Conservation (phyloP, 1,284 basidiomycete genomes). For the Fomitiporia mediterranea region DNA sequence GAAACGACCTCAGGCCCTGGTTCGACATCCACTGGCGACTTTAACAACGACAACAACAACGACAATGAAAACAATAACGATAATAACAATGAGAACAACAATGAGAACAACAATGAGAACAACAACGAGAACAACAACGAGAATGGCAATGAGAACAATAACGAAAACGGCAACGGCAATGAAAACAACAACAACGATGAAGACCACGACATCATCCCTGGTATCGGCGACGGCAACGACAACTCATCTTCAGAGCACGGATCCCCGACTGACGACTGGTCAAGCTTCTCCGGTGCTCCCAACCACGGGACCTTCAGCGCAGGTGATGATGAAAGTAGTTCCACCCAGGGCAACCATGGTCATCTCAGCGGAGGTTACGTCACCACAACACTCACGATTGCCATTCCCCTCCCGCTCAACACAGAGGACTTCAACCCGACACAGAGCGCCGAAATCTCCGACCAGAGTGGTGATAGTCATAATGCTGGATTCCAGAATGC, state of each 20-base stretch:
- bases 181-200: no score
- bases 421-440: background rate
- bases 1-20: background rate
- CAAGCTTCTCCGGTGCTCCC: background rate
- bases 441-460: background rate
- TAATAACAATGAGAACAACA: background rate
- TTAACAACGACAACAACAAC: background rate
- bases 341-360: background rate
- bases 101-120: background rate
- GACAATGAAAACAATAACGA: background rate
- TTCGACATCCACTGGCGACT: no score
- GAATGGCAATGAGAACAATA: background rate
- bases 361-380: constrained; percentile 5
- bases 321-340: background rate
- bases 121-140: background rate
- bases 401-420: constrained; percentile 11
- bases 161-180: no score
- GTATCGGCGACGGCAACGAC: background rate
- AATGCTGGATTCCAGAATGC: background rate
- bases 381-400: constrained; percentile 12
- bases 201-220: no score
- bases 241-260: background rate
- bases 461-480: constrained; percentile 3
- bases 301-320: no score
- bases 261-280: background rate